A percentile compares a stretch with the other conserved stretches of the same genome.
These are phyloP conservation scores for Calocera viscosa DNA, from an alignment of 768 basidiomycete genomes.

Conservation along the genomic window DNA sequence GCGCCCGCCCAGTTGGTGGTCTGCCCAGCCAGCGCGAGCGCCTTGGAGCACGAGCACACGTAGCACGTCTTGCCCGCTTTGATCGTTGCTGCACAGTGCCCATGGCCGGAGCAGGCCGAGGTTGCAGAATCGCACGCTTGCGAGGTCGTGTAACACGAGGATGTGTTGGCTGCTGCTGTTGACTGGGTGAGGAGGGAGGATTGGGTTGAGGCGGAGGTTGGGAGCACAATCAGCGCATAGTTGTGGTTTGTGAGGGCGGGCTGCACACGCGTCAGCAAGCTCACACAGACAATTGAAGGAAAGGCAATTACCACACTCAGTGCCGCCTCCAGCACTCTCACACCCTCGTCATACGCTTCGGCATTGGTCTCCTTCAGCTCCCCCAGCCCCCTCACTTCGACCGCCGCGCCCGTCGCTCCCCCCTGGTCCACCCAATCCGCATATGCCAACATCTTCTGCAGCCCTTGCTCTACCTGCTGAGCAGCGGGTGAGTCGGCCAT, in stretches of 20 bases:
- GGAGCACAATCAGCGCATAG: conserved; percentile 9
- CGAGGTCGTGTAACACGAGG: conserved; percentile 47
- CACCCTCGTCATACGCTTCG: conserved; percentile 41
- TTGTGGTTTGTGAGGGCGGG: conserved; percentile 1
- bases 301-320: conserved; percentile 34
- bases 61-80: conserved; percentile 47
- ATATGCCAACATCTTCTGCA: conserved; percentile 41
- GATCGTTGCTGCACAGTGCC: conserved; percentile 47
- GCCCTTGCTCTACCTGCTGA: conserved; percentile 32
- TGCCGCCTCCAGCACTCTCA: conserved; percentile 36
- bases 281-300: conserved; percentile 32
- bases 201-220: conserved; percentile 22
- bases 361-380: conserved; percentile 40
- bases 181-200: conserved; percentile 40
- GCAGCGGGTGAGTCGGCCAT: conserved; percentile 25
- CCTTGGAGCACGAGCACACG: conserved; percentile 38
- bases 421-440: conserved; percentile 31
- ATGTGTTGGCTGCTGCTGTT: conserved; percentile 29
- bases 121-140: conserved; percentile 52
- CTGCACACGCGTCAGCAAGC: neutral
- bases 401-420: conserved; percentile 43
- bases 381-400: conserved; percentile 44
- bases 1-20: conserved; percentile 61
- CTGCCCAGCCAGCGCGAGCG: conserved; percentile 42
- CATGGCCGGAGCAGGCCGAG: conserved; percentile 53